Conservation (phyloP, 345 rosid species). For the Hibiscus mutabilis region DNA sequence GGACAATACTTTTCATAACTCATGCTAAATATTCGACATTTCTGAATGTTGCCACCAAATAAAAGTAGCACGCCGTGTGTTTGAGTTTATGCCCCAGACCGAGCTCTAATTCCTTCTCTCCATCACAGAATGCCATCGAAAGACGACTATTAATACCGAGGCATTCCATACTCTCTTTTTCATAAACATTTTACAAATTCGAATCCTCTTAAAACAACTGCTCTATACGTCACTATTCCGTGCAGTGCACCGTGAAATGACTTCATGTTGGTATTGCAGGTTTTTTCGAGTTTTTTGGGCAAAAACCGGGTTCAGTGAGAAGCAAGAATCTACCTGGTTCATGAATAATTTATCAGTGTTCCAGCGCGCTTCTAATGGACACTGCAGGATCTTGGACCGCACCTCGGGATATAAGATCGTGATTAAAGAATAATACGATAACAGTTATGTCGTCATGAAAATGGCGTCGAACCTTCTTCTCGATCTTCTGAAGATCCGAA, state of each 20-base stretch:
- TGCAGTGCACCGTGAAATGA: neutral
- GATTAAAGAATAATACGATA: slow-evolving; percentile 76
- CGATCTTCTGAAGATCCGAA: slow-evolving; percentile 77
- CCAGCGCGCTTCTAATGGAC: slow-evolving; percentile 56
- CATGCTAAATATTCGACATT: too few relatives aligned
- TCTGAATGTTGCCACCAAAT: too few relatives aligned
- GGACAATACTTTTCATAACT: too few relatives aligned
- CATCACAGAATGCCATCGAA: neutral
- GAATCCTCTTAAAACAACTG: slow-evolving; percentile 3
- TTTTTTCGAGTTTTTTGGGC: neutral
- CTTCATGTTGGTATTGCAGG: neutral
- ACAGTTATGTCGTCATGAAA: slow-evolving; percentile 95
- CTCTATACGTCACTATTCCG: neutral
- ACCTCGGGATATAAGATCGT: slow-evolving; percentile 62
- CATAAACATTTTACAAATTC: neutral
- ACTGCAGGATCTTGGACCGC: slow-evolving; percentile 42
- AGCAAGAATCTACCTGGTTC: slow-evolving; percentile 14
- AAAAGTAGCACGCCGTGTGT: too few relatives aligned
- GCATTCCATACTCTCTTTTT: neutral
- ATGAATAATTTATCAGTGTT: slow-evolving; percentile 32
- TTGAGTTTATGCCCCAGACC: too few relatives aligned
- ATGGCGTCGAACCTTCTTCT: slow-evolving; percentile 83
- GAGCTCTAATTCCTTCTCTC: neutral
- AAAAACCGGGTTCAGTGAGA: slow-evolving; percentile 8
- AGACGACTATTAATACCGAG: neutral